phyloP scores from a whole-genome alignment of 106 monocot genomes.

The Platanthera guangdongensis region DNA sequence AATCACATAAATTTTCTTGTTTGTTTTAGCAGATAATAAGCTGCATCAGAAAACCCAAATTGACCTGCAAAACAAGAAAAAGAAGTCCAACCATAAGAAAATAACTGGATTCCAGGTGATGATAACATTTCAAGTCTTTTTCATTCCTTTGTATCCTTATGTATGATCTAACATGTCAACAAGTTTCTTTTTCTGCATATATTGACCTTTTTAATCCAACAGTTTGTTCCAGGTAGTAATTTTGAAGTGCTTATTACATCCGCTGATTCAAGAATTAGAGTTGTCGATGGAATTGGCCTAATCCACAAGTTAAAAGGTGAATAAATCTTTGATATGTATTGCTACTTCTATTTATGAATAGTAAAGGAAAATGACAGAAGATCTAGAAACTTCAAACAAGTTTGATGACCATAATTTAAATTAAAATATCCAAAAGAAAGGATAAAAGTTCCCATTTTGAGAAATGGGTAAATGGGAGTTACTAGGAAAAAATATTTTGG shows the following conservation, averaged over 20 bases:
- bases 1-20: background rate
- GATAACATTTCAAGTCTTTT: background rate
- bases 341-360: background rate
- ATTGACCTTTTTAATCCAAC: constrained; percentile 13
- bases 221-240: constrained; percentile 84
- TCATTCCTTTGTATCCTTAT: background rate
- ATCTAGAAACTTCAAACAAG: too few species aligned
- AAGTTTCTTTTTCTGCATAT: too few species aligned
- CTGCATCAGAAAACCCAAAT: constrained; percentile 61
- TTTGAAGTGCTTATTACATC: constrained; percentile 85
- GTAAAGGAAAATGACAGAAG: too few species aligned
- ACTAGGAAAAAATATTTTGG: too few species aligned
- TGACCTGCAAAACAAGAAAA: constrained; percentile 70
- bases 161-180: background rate
- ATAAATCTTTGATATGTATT: background rate
- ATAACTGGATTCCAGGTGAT: constrained; percentile 94
- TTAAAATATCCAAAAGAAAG: too few species aligned
- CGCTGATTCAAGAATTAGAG: constrained; percentile 88
- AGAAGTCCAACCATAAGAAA: constrained; percentile 67
- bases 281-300: constrained; percentile 65
- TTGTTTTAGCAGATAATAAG: constrained; percentile 56
- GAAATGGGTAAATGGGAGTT: too few species aligned
- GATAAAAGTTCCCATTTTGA: too few species aligned
- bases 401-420: too few species aligned
- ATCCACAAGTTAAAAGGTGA: constrained; percentile 90